Evolutionary conservation across 495 filamentous ascomycete genomes (phyloP).

Genomic region (Aspergillus ostianus): DNA sequence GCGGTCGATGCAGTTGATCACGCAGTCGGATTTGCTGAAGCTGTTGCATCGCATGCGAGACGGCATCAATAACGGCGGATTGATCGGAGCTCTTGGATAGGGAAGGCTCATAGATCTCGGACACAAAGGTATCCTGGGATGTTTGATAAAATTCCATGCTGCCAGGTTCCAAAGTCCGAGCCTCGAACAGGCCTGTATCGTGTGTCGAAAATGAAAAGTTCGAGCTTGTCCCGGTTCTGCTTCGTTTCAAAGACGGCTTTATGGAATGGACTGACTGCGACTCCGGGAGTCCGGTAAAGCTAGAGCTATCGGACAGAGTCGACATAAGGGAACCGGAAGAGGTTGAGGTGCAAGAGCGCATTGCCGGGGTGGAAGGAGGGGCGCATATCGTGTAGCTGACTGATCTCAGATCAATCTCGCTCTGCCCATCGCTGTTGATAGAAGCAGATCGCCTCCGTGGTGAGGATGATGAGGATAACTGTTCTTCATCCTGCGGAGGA

Average conservation of each 20-base stretch:
- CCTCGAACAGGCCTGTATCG: not conserved
- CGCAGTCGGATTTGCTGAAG: conserved; percentile 26
- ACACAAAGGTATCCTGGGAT: conserved; percentile 2
- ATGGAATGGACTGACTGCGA: not conserved
- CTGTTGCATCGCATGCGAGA: conserved; percentile 32
- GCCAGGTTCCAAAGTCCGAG: not conserved
- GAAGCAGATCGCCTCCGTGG: not conserved
- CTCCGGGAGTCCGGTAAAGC: not conserved
- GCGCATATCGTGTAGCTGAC: not conserved
- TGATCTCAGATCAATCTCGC: not conserved
- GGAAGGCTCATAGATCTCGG: conserved; percentile 2
- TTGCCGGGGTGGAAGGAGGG: not conserved
- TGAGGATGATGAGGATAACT: not conserved
- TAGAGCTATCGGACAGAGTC: not conserved
- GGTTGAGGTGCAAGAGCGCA: not conserved
- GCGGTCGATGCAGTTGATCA: conserved; percentile 30
- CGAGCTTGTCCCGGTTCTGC: not conserved
- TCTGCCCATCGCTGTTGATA: not conserved
- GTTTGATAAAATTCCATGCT: conserved; percentile 1
- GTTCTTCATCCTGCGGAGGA: not conserved
- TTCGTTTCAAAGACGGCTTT: not conserved
- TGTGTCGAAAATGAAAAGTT: not conserved
- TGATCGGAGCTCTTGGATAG: conserved; percentile 8
- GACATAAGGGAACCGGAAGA: not conserved
- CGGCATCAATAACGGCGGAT: conserved; percentile 24